Evolutionary conservation across 192 early-diverging fungal genomes (phyloP), one percentile per base, ranked within the genome.

Genomic region (Backusella luteola): DNA sequence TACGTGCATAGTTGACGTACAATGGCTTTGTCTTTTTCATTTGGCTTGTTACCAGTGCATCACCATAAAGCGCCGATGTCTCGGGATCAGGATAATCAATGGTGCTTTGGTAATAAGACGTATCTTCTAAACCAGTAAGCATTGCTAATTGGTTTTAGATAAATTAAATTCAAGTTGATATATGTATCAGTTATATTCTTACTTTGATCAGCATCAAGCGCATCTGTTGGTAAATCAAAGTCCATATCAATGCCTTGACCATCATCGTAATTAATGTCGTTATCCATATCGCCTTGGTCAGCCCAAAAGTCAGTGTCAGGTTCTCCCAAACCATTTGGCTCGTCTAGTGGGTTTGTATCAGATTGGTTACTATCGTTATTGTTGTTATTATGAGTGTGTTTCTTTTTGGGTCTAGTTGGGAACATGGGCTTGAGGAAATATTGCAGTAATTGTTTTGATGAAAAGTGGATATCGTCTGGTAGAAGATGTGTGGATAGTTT

Each of bases 391-490:
- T 69, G 23, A 21, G 4, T 12, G 34, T 38, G 14, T 38, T 14
- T 34, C n/a, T 38, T 39, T 69, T 41, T 34, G 15, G 35, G 68
- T 63, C 56, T 63, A 63, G 23, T 86, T 26, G 80, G 81, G 59
- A 80, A 84, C 12, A 77, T 39, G 6, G 87, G 84, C 68, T 87
- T 90, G 19, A 84, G 68, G 56, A 90, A 90, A 70, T 84, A 84
- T 52, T 82, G 78, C 14, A 90, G 49, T 41, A 90, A 66, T 38
- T 90, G 83, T 69, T 86, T 87, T 0, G 88, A 90, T 23, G 84
- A 85, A 78, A 88, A 90, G 69, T 88, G 87, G 71, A 94, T 87
- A 82, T 98, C 97, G 56, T 95, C 94, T 12, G 95, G 97, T 19
- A 98, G 87, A 38, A 94, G 79, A 77, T 94, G 88, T 44, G 79